These are phyloP conservation scores for Myrmaecium sp. DNA, from an alignment of 2,329 filamentous ascomycete species.

Conservation along the genomic window DNA sequence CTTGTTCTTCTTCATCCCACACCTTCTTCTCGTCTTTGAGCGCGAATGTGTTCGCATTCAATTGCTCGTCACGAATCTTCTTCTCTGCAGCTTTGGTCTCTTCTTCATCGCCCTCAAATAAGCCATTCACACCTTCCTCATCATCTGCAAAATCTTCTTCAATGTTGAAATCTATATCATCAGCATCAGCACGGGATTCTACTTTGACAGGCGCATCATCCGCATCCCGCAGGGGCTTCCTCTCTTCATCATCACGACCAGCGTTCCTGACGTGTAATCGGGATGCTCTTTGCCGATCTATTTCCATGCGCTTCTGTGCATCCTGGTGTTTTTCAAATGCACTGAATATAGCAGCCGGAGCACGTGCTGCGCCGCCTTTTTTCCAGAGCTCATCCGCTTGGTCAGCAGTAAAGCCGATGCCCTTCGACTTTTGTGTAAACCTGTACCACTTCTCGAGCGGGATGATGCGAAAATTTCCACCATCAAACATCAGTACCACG, in stretches of 20 bases:
- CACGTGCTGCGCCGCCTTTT: too few species aligned
- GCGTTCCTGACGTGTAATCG: too few species aligned
- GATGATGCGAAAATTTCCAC: slow-evolving; percentile 58
- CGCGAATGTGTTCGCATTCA: slow-evolving; percentile 79
- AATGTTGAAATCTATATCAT: slow-evolving; percentile 48
- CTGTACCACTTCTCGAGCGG: slow-evolving; percentile 94
- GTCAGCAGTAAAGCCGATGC: slow-evolving; percentile 58
- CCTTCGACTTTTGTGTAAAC: slow-evolving; percentile 57
- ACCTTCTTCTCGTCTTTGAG: slow-evolving; percentile 29
- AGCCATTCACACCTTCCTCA: slow-evolving; percentile 42
- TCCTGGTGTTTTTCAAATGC: slow-evolving; percentile 31
- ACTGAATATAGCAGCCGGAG: too few species aligned
- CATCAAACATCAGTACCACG: slow-evolving; percentile 62
- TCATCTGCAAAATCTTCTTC: slow-evolving; percentile 68
- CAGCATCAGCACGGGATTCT: slow-evolving; percentile 38
- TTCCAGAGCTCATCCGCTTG: slow-evolving; percentile 73
- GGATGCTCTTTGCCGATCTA: slow-evolving; percentile 29
- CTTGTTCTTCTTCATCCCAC: slow-evolving; percentile 51
- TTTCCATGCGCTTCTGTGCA: slow-evolving; percentile 30
- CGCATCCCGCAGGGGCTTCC: slow-evolving; percentile 20
- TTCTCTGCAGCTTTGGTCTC: slow-evolving; percentile 46
- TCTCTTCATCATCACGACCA: slow-evolving; percentile 20
- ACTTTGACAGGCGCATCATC: slow-evolving; percentile 22
- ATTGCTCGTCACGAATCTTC: slow-evolving; percentile 57
- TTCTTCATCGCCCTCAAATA: slow-evolving; percentile 28